A percentile compares a stretch with the other conserved stretches of the same genome.
Conservation (phyloP, 768 basidiomycete species). For the Phaeotremella skinneri region DNA sequence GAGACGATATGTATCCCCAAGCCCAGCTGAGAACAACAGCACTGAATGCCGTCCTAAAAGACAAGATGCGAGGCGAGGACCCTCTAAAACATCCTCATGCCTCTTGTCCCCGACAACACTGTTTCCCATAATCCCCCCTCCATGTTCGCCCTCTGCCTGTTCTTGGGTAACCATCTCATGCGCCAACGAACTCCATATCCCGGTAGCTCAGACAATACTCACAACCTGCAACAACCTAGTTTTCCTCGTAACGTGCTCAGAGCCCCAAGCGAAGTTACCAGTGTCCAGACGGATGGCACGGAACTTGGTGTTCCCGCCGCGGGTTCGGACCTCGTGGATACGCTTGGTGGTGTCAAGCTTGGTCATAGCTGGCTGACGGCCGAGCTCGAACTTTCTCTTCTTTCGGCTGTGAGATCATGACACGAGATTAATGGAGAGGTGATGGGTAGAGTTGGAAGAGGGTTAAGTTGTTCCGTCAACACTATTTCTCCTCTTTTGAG, state of each 20-base stretch:
- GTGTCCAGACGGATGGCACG: constrained; percentile 93
- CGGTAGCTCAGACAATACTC: constrained; percentile 53
- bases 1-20: too few species aligned
- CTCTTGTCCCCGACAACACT: neutral
- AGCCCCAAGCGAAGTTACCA: constrained; percentile 99
- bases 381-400: constrained; percentile 99
- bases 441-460: neutral
- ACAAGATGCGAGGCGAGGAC: too few species aligned
- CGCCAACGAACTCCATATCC: neutral
- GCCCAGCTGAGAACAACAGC: too few species aligned
- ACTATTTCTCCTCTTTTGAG: neutral
- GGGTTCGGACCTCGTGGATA: constrained; percentile 87
- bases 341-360: constrained; percentile 89
- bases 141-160: neutral
- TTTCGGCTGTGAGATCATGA: constrained; percentile 85
- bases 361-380: constrained; percentile 95
- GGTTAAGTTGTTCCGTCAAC: neutral
- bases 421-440: constrained; percentile 57
- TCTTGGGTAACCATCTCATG: neutral
- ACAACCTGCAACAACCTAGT: constrained; percentile 95
- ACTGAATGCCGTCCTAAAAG: too few species aligned
- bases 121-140: neutral
- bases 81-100: too few species aligned
- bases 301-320: constrained; percentile 93
- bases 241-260: constrained; percentile 90